Percentiles rank a stretch among this genome's conserved stretches.
Evolutionary conservation across 2,329 filamentous ascomycete genomes (phyloP).

Genomic region (Huntiella omanensis): DNA sequence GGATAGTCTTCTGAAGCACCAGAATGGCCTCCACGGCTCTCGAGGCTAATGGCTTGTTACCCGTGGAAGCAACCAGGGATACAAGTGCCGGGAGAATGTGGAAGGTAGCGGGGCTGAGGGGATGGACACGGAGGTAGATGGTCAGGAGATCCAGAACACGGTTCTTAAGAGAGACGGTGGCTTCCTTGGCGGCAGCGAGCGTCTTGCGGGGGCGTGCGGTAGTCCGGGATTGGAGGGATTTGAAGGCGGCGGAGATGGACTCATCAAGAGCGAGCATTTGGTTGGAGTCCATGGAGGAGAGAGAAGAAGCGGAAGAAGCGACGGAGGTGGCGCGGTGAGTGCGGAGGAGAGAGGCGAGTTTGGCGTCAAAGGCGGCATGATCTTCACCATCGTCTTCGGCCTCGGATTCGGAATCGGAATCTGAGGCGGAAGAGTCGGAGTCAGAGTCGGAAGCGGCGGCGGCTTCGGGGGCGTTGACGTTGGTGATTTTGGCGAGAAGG

Average conservation of each 20-base stretch:
- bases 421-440: conserved; percentile 23
- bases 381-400: conserved; percentile 27
- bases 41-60: conserved; percentile 53
- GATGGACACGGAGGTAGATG: conserved; percentile 67
- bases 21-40: conserved; percentile 57
- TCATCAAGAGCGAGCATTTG: conserved; percentile 83
- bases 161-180: conserved; percentile 86
- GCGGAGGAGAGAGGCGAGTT: conserved; percentile 60
- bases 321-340: conserved; percentile 47
- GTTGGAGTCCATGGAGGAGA: conserved; percentile 82
- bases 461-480: conserved; percentile 22
- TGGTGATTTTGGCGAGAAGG: conserved; percentile 12
- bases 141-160: conserved; percentile 75
- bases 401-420: conserved; percentile 21
- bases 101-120: conserved; percentile 46
- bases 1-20: conserved; percentile 49
- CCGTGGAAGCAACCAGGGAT: conserved; percentile 57
- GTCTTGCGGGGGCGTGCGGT: conserved; percentile 57
- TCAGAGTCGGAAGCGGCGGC: conserved; percentile 24
- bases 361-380: conserved; percentile 42
- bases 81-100: conserved; percentile 58
- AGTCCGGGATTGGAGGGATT: conserved; percentile 43
- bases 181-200: conserved; percentile 71
- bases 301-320: conserved; percentile 34
- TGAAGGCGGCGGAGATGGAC: conserved; percentile 71